These are phyloP conservation scores for Nicotiana paniculata DNA, from an alignment of 257 asterid species.

Conservation along the genomic window DNA sequence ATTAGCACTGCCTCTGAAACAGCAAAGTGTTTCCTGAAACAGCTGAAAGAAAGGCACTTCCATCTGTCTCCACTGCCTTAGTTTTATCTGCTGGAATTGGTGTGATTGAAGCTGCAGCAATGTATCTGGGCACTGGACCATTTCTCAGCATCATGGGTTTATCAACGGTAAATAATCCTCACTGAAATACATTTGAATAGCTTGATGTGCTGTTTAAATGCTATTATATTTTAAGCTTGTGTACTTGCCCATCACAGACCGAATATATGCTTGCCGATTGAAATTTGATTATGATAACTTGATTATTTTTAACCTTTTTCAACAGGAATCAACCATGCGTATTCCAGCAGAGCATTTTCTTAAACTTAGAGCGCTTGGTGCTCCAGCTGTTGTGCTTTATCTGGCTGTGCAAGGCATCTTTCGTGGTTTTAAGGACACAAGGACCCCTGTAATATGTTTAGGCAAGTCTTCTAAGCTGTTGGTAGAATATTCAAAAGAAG, in stretches of 20 bases:
- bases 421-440: slow-evolving; percentile 40
- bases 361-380: slow-evolving; percentile 43
- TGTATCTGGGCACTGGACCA: slow-evolving; percentile 33
- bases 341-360: slow-evolving; percentile 36
- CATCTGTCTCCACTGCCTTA: slow-evolving; percentile 40
- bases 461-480: slow-evolving; percentile 22
- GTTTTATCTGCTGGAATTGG: slow-evolving; percentile 37
- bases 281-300: background rate
- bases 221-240: background rate
- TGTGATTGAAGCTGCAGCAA: slow-evolving; percentile 33
- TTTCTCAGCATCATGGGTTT: slow-evolving; percentile 41
- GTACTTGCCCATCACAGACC: background rate
- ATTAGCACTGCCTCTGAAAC: background rate
- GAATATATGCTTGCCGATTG: background rate
- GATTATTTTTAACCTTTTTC: background rate
- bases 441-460: slow-evolving; percentile 34
- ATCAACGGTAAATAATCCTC: slow-evolving; percentile 17
- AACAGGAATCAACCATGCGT: slow-evolving; percentile 34
- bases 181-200: background rate
- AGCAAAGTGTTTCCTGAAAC: background rate
- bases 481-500: background rate
- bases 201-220: background rate
- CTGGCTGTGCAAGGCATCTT: slow-evolving; percentile 40
- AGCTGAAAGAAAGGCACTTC: slow-evolving; percentile 32
- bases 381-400: slow-evolving; percentile 42